Percentiles rank a stretch among this genome's conserved stretches.
These are phyloP conservation scores for Lentinula boryana DNA, from an alignment of 768 basidiomycete genomes.

Conservation along the genomic window DNA sequence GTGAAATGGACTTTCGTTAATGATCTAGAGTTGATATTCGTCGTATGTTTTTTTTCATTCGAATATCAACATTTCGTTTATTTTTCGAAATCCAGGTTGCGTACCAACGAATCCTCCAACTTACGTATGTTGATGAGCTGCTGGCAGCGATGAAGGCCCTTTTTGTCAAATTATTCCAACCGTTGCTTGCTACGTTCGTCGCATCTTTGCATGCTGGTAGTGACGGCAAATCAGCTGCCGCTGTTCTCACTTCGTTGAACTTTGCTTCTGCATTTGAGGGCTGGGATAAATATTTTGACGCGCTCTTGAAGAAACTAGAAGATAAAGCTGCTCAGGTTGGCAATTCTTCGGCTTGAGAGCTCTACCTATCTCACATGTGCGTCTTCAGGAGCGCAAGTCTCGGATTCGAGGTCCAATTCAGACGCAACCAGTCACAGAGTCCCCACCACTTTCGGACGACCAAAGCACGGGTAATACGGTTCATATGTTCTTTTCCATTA, in stretches of 20 bases:
- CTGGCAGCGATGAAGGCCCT: constrained; percentile 73
- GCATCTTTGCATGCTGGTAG: constrained; percentile 70
- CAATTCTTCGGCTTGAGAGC: not conserved
- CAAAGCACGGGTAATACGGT: constrained; percentile 45
- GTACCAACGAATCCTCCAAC: constrained; percentile 92
- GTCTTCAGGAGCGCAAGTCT: constrained; percentile 62
- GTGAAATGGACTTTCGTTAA: constrained; percentile 95
- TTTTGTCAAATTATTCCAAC: constrained; percentile 84
- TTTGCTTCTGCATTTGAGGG: constrained; percentile 65
- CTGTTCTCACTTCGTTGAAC: constrained; percentile 49
- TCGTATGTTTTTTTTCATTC: constrained; percentile 46
- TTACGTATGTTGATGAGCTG: constrained; percentile 90
- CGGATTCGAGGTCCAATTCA: constrained; percentile 43
- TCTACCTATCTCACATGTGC: constrained; percentile 1
- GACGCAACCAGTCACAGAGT: constrained; percentile 25
- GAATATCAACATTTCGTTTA: constrained; percentile 1
- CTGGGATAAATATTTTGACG: constrained; percentile 81
- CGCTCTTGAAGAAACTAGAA: constrained; percentile 67
- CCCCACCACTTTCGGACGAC: constrained; percentile 56
- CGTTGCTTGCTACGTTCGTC: constrained; percentile 77
- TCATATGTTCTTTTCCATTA: not conserved
- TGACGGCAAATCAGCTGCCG: constrained; percentile 33
- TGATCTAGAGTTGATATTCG: constrained; percentile 94
- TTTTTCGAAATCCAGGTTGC: constrained; percentile 57
- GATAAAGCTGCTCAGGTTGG: constrained; percentile 65